Evolutionary conservation across 164 flowering plant genomes (phyloP), one percentile per base, ranked within the genome.

Genomic region (Vitis rotundifolia): DNA sequence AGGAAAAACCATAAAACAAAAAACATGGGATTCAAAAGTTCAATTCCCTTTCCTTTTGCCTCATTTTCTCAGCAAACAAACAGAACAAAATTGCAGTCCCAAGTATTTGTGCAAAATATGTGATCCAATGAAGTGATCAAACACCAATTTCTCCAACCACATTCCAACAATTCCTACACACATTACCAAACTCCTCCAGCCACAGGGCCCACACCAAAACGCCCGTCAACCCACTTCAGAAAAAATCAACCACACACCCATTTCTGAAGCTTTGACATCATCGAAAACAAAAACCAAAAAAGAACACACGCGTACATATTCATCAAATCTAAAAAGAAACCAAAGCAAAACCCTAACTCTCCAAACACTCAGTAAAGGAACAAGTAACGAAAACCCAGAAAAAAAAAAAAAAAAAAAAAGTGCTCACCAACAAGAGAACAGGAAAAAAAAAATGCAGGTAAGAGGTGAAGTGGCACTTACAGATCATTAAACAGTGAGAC

Each of bases 401-500:
- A 37, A 37, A 3, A 37, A 37, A 37, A 6, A 9, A 11, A 5
- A 19, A 57, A 14, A 57, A 57, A 57, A 9, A 57, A 18, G 19
- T 57, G 28, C 18, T 57, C 26, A 19, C 18, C 18, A 57, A 14
- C 6, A 14, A 53, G 7, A 53, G n/a, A 53, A 15, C 13, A 53
- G 5, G n/a, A 5, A 13, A 57, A 2, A 16, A 16, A 16, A 14
- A 57, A 57, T 57, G 59, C 59, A 57, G 2, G 11, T 19, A 18
- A 57, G 29, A 57, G n/a, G 0, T 57, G 28, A 57, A 57, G n/a
- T 18, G 59, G 59, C 59, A 57, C 59, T 57, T 57, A 57, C 59
- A 57, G 59, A 57, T 57, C 59, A 16, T 19, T 3, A 57, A 14
- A 53, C 14, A 53, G n/a, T 53, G 56, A 13, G 56, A 2, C 2